Percentiles rank a stretch among this genome's conserved stretches.
Conservation (phyloP, 1,284 basidiomycete species). For the Rhodotorula sp. region DNA sequence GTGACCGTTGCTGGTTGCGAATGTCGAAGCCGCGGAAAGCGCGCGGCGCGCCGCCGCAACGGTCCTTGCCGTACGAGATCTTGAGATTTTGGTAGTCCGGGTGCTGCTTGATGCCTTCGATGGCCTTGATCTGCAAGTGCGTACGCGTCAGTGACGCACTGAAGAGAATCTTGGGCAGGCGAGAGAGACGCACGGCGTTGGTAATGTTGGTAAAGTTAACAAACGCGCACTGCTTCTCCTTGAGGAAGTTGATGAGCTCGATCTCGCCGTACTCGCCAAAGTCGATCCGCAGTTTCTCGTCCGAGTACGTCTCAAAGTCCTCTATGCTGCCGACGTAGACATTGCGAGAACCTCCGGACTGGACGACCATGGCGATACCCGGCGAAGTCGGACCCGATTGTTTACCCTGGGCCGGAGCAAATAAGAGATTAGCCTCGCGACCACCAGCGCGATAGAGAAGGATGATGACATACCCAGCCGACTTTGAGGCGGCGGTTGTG, state of each 20-base stretch:
- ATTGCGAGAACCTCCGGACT: constrained; percentile 85
- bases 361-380: constrained; percentile 76
- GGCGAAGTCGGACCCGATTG: constrained; percentile 66
- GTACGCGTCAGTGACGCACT: neutral
- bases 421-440: neutral
- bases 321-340: constrained; percentile 77
- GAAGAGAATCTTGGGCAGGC: neutral
- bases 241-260: constrained; percentile 89
- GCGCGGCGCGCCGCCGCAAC: constrained; percentile 62
- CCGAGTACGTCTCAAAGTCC: constrained; percentile 81
- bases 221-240: constrained; percentile 94
- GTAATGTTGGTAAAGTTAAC: constrained; percentile 87
- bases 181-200: constrained; percentile 57
- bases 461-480: constrained; percentile 66
- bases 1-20: constrained; percentile 24
- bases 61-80: constrained; percentile 82
- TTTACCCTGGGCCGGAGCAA: constrained; percentile 31
- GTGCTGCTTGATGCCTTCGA: constrained; percentile 77
- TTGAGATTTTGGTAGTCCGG: constrained; percentile 44
- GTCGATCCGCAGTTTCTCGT: constrained; percentile 80
- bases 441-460: neutral
- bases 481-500: constrained; percentile 88
- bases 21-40: constrained; percentile 34
- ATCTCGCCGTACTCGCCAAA: constrained; percentile 92
- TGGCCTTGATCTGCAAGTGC: constrained; percentile 69